These are phyloP conservation scores for Beta lomatogona DNA, from an alignment of 179 eudicot species.

Conservation along the genomic window DNA sequence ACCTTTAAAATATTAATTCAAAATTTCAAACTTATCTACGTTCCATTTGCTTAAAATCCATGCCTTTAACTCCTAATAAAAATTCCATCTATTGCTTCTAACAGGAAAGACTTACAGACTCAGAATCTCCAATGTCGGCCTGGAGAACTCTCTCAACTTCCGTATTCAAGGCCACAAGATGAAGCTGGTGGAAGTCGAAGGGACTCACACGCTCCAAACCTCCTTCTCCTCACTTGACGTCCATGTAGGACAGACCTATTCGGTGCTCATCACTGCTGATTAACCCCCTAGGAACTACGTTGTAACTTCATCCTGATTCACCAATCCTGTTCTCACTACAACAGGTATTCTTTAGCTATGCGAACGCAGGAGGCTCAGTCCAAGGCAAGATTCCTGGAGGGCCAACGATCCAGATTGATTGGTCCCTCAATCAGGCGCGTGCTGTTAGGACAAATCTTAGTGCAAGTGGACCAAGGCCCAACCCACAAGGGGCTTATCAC, in stretches of 20 bases:
- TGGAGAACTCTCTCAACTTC: conserved; percentile 85
- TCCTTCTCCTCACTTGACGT: conserved; percentile 81
- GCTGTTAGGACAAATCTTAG: conserved; percentile 80
- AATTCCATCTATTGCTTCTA: not conserved
- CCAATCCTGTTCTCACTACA: conserved; percentile 49
- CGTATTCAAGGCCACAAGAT: conserved; percentile 83
- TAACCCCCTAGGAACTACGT: conserved; percentile 73
- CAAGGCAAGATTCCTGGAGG: conserved; percentile 87
- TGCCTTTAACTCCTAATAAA: not conserved
- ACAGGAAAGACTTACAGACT: conserved; percentile 94
- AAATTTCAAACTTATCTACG: not conserved
- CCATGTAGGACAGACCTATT: conserved; percentile 88
- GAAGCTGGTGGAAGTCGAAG: conserved; percentile 87
- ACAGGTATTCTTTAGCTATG: conserved; percentile 73
- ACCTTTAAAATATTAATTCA: no score
- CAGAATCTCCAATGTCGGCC: conserved; percentile 83
- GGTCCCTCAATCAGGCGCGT: conserved; percentile 95
- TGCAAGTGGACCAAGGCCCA: conserved; percentile 98
- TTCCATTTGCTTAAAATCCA: not conserved
- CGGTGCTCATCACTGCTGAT: conserved; percentile 84
- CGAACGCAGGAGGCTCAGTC: conserved; percentile 58
- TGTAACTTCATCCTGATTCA: conserved; percentile 83
- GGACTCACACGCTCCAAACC: conserved; percentile 85
- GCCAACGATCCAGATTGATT: conserved; percentile 80
- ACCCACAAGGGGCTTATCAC: conserved; percentile 96